Evolutionary conservation across 2,329 filamentous ascomycete species (phyloP).

Genomic region (Clonostachys rosea): DNA sequence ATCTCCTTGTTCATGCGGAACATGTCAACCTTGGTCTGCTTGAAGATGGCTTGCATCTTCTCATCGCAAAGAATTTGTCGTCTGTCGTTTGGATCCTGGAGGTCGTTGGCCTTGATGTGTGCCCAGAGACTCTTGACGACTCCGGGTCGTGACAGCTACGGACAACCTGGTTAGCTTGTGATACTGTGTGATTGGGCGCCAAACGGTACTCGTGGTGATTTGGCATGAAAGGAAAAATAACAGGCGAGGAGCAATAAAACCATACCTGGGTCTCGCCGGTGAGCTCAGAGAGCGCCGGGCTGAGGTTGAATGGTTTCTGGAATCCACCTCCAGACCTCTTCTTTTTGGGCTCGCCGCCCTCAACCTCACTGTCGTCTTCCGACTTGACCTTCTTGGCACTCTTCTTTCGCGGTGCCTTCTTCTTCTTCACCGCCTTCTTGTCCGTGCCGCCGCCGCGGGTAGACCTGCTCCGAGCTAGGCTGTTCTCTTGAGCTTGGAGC

Average conservation of each 20-base stretch:
- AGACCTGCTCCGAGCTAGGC: conserved; percentile 57
- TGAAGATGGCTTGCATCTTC: conserved; percentile 87
- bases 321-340: conserved; percentile 90
- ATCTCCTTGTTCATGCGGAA: conserved; percentile 99
- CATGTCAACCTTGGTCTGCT: conserved; percentile 89
- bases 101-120: conserved; percentile 81
- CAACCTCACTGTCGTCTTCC: conserved; percentile 76
- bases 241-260: conserved; percentile 2
- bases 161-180: background rate
- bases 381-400: conserved; percentile 69
- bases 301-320: conserved; percentile 79
- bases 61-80: conserved; percentile 93
- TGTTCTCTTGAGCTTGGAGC: conserved; percentile 90
- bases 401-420: conserved; percentile 66
- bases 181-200: background rate
- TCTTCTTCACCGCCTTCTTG: conserved; percentile 57
- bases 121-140: conserved; percentile 96
- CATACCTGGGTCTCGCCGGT: conserved; percentile 65
- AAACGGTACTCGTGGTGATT: background rate
- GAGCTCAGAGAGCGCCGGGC: conserved; percentile 62
- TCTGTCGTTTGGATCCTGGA: conserved; percentile 89
- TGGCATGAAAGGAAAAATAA: background rate
- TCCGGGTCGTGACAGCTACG: conserved; percentile 83
- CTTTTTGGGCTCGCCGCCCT: conserved; percentile 59
- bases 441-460: conserved; percentile 72